Base-by-base conservation (phyloP, 2,329 filamentous ascomycete genomes). In the Xylariaceae sp. region DNA sequence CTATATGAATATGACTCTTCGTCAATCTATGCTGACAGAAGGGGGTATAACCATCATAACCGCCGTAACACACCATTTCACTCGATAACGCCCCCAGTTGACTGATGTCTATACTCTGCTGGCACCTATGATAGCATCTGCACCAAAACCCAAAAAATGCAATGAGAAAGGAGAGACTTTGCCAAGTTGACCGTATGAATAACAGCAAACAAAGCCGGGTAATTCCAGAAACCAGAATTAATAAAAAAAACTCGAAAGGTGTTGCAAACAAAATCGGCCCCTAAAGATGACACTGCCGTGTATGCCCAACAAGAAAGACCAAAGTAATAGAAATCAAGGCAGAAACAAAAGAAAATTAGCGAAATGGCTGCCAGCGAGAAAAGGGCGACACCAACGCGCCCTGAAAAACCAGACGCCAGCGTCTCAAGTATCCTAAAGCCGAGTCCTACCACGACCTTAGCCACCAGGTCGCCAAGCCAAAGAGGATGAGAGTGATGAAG, bases 381-480 rank as follows among this genome's bases (percentile, higher is more conserved):
- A 30, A 5, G 4, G 34, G 30, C 13, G 30, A 11, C 23, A 51
- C 11, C 9, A 35, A 34, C 47, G 51, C 11, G 35, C 17, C 6
- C 9, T 47, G 13, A 45, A 52, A 30, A 17, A 53, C 15, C 35
- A 8, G 30, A 15, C 45, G 13, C 59, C 54, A 55, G 11, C 44
- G 51, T 15, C 17, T 39, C 4, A 55, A 17, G 17, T n/a, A 15
- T 30, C 17, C 51, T 15, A 54, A 49, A n/a, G 60, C 53, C 62
- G 62, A 62, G 51, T 37, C 53, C 67, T 70, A 71, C 50, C 55
- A 60, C 53, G 66, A 67, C 62, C 64, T 66, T 58, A 67, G 66
- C 78, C 77, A 83, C 73, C 81, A 85, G 4, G 72, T 69, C 4
- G 76, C 76, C 5, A 78, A 64, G 7, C 75, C 73, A 9, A 80